These are phyloP conservation scores for Myriangium duriaei DNA, from an alignment of 2,329 filamentous ascomycete genomes.

Conservation along the genomic window DNA sequence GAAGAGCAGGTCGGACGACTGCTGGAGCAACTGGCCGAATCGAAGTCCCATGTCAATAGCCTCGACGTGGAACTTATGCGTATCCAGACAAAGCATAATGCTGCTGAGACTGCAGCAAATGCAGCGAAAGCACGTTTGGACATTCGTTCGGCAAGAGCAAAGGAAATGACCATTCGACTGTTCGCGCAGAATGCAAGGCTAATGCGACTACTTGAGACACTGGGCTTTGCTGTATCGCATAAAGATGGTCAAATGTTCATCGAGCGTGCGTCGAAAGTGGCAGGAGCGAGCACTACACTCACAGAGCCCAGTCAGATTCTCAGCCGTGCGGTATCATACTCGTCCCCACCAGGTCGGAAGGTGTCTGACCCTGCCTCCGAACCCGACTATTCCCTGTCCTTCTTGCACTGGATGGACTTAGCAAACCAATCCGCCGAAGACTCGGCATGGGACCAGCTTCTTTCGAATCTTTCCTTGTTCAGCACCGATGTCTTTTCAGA, in stretches of 20 bases:
- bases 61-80: conserved; percentile 64
- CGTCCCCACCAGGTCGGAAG: conserved; percentile 45
- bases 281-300: conserved; percentile 33
- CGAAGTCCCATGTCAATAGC: conserved; percentile 62
- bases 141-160: conserved; percentile 57
- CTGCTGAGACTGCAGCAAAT: conserved; percentile 36
- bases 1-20: conserved; percentile 58
- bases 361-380: conserved; percentile 26
- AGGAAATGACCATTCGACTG: conserved; percentile 71
- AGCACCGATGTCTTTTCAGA: conserved; percentile 77
- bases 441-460: conserved; percentile 60
- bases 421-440: conserved; percentile 54
- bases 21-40: conserved; percentile 57
- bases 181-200: conserved; percentile 76
- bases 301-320: conserved; percentile 29
- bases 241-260: conserved; percentile 58
- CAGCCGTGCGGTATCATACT: conserved; percentile 43
- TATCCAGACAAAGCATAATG: conserved; percentile 52
- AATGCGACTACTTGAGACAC: conserved; percentile 68
- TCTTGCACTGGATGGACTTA: conserved; percentile 73
- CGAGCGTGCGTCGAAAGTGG: conserved; percentile 52
- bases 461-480: conserved; percentile 62
- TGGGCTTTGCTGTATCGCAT: conserved; percentile 71
- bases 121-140: conserved; percentile 48
- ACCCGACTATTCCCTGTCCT: conserved; percentile 45